phyloP scores from a whole-genome alignment of 2,329 filamentous ascomycete genomes.

The Fusarium sp. region DNA sequence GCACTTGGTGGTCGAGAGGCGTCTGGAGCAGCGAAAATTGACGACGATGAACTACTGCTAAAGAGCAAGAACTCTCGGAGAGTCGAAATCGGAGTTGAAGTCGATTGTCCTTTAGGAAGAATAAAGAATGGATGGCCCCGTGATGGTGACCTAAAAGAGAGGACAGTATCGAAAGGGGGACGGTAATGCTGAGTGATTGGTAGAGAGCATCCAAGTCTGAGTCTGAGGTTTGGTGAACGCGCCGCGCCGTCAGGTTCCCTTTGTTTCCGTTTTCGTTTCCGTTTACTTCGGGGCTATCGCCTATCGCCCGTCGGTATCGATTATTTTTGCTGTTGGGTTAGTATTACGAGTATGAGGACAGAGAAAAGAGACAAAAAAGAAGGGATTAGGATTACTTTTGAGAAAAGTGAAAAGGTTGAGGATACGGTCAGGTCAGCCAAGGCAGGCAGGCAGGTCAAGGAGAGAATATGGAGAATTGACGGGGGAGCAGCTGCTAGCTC shows the following conservation, averaged over 20 bases:
- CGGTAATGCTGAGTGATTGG: conserved; percentile 40
- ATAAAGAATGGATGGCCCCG: conserved; percentile 39
- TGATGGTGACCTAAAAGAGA: conserved; percentile 30
- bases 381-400: conserved; percentile 8
- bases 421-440: conserved; percentile 8
- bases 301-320: conserved; percentile 36
- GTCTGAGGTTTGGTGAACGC: conserved; percentile 4
- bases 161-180: conserved; percentile 38
- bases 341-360: conserved; percentile 34
- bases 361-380: conserved; percentile 14
- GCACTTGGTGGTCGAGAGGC: conserved; percentile 16
- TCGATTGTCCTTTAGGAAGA: conserved; percentile 28
- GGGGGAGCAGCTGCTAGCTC: conserved; percentile 21
- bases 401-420: conserved; percentile 15
- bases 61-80: conserved; percentile 4
- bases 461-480: conserved; percentile 21
- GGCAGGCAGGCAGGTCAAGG: background rate
- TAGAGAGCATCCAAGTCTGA: conserved; percentile 31
- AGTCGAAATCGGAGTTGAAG: conserved; percentile 16
- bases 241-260: conserved; percentile 22
- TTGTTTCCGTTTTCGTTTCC: conserved; percentile 16
- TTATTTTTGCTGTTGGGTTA: conserved; percentile 33
- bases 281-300: conserved; percentile 26
- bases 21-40: conserved; percentile 14
- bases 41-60: conserved; percentile 18